Base-by-base conservation (phyloP, 73 alveolate genomes). In the Tetrahymena elliotti region DNA sequence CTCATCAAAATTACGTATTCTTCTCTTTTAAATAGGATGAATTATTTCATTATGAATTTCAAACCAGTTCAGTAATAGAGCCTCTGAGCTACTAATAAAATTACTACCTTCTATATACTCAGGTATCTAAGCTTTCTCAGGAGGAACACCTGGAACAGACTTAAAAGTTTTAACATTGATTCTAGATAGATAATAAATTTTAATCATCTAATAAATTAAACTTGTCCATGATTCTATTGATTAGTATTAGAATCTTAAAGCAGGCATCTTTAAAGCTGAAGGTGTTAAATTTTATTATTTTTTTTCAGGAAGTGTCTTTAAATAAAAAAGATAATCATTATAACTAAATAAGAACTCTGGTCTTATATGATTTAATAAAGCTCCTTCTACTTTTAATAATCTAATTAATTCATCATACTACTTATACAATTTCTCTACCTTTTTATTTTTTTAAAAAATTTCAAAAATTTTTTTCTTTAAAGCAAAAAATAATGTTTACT, bases 171-270 rank as follows among this genome's bases (percentile, higher is more conserved):
- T 99, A 53, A 99, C 98, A 36, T 98, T 99, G 35, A 99, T 99
- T 97, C 99, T 96, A 53, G 98, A 97, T 82, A 99, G 96, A 93
- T 97, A 97, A 97, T 98, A 99, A 39, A 99, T 97, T 94, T 98
- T 99, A 31, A 99, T 82, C 83, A 99, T 96, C 95, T 99, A 98
- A 94, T 97, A 98, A 93, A 98, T 96, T 54, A 99, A 95, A 53
- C 99, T 97, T 83, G 99, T 95, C 99, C 99, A 99, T 41, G 99
- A 96, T 92, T 98, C 99, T 96, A 97, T 96, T 47, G 99, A 98
- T 34, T 97, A 95, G 97, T 99, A 99, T 38, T 99, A 98, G 98
- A 97, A 98, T 33, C 98, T 53, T 27, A 93, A 84, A 41, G 93
- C 82, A 22, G 93, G 93, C 24, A 94, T 88, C 31, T 88, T 84